Conservation (phyloP, 106 monocot genomes). For the Platanthera zijinensis region DNA sequence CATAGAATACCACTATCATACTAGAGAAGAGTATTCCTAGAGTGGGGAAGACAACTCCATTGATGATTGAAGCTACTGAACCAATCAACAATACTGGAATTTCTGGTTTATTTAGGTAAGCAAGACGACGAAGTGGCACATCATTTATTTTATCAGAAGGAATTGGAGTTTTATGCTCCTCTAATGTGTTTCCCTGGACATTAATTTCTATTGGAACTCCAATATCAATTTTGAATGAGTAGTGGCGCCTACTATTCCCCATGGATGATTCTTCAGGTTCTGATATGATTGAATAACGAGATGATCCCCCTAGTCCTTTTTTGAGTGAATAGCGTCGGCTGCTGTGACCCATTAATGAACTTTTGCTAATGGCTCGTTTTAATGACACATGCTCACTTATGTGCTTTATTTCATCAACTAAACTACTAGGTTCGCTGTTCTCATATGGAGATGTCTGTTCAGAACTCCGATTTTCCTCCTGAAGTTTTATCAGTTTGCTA, state of each 20-base stretch:
- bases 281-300: background rate
- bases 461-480: background rate
- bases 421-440: background rate
- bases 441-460: background rate
- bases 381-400: background rate
- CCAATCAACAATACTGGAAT: constrained; percentile 24
- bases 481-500: constrained; percentile 2
- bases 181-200: background rate
- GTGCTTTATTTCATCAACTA: background rate
- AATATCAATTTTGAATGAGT: background rate
- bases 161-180: background rate
- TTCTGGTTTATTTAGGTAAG: constrained; percentile 22
- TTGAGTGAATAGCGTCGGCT: constrained; percentile 2
- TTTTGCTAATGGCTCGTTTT: background rate
- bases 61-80: constrained; percentile 8
- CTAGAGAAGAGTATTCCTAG: constrained; percentile 8
- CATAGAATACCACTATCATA: constrained; percentile 2
- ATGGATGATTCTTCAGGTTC: constrained; percentile 5
- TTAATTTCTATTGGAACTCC: constrained; percentile 6
- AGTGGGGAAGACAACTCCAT: constrained; percentile 5
- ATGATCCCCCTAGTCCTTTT: background rate
- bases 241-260: constrained; percentile 4
- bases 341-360: background rate
- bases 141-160: background rate
- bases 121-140: constrained; percentile 2